Evolutionary conservation across 2,329 filamentous ascomycete genomes (phyloP).

Genomic region (Cercospora sp.): DNA sequence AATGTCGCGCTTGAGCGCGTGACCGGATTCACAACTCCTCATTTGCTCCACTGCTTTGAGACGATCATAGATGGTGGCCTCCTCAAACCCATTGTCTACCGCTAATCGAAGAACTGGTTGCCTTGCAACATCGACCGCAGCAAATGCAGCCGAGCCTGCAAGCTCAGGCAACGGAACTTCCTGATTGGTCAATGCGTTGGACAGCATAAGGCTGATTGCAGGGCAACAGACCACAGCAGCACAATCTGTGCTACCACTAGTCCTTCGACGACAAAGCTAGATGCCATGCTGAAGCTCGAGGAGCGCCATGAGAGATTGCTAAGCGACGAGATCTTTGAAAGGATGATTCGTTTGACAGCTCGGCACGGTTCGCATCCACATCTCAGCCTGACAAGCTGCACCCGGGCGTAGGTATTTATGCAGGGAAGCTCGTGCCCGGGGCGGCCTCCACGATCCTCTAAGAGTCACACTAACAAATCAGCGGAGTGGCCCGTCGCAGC

Average conservation of each 20-base stretch:
- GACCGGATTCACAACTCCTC: background rate
- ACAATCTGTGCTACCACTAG: background rate
- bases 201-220: background rate
- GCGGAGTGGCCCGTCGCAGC: background rate
- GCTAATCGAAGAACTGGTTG: background rate
- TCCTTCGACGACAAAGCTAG: background rate
- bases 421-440: background rate
- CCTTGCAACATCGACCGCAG: constrained; percentile 2
- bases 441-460: background rate
- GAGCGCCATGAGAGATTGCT: background rate
- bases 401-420: constrained; percentile 1
- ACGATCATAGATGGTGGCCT: background rate
- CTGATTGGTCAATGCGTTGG: background rate
- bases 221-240: background rate
- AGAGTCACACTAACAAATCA: constrained; percentile 1
- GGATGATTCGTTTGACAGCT: background rate
- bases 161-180: background rate
- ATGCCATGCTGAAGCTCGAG: background rate
- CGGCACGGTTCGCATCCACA: background rate
- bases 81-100: background rate
- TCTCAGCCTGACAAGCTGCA: constrained; percentile 4
- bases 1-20: background rate
- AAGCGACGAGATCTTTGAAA: background rate
- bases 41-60: background rate
- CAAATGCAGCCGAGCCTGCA: background rate